Percentiles rank a stretch among this genome's conserved stretches.
phyloP scores from a whole-genome alignment of 2,329 filamentous ascomycete species.

The Setomelanomma holmii region DNA sequence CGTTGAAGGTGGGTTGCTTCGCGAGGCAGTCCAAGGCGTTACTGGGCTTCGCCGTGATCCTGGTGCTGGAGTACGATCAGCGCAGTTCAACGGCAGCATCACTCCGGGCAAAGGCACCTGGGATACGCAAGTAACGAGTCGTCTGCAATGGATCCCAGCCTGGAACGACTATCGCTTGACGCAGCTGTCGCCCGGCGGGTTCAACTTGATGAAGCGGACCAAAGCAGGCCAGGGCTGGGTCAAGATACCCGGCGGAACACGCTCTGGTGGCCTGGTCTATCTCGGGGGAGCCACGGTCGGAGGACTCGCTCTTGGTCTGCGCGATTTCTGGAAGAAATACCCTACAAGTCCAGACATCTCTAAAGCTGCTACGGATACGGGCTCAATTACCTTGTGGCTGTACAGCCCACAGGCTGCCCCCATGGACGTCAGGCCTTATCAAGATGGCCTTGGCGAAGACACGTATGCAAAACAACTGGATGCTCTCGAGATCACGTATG shows the following conservation, averaged over 20 bases:
- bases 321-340: slow-evolving; percentile 70
- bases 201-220: slow-evolving; percentile 66
- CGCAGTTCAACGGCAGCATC: slow-evolving; percentile 59
- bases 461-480: slow-evolving; percentile 66
- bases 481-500: slow-evolving; percentile 68
- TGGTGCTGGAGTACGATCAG: slow-evolving; percentile 55
- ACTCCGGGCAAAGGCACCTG: slow-evolving; percentile 55
- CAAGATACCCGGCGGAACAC: slow-evolving; percentile 63
- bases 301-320: slow-evolving; percentile 65
- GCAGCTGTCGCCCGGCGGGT: slow-evolving; percentile 67
- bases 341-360: slow-evolving; percentile 65
- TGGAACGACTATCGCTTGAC: slow-evolving; percentile 66
- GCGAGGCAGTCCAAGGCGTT: slow-evolving; percentile 66
- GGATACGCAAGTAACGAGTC: slow-evolving; percentile 55
- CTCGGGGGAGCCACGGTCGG: slow-evolving; percentile 64
- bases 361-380: slow-evolving; percentile 58
- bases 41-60: slow-evolving; percentile 66
- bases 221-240: slow-evolving; percentile 65
- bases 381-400: slow-evolving; percentile 65
- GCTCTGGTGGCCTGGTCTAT: slow-evolving; percentile 65
- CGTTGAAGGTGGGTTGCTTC: slow-evolving; percentile 62
- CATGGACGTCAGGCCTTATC: slow-evolving; percentile 64
- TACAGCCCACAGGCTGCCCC: slow-evolving; percentile 65
- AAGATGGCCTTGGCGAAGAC: slow-evolving; percentile 64
- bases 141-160: slow-evolving; percentile 63